Conservation (phyloP, 805 yeast genomes). For the Starmerella sp. region DNA sequence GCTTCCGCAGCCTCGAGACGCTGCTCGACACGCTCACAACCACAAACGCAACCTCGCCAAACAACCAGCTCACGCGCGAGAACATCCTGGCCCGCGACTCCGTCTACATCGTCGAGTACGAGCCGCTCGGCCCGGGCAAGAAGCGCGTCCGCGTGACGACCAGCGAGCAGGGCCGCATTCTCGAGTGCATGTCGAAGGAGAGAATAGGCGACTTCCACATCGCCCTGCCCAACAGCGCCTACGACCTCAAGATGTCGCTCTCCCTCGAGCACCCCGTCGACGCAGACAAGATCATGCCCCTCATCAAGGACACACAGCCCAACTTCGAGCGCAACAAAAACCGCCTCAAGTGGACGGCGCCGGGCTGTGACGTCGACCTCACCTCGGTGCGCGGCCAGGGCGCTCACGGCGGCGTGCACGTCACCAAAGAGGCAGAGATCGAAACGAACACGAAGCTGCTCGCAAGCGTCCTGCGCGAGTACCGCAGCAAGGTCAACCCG, state of each 20-base stretch:
- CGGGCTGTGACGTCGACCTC: slow-evolving; percentile 34
- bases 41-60: slow-evolving; percentile 10
- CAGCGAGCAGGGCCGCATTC: slow-evolving; percentile 27
- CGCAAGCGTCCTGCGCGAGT: slow-evolving; percentile 32
- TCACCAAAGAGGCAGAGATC: slow-evolving; percentile 38
- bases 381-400: slow-evolving; percentile 25
- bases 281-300: slow-evolving; percentile 26
- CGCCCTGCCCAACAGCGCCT: slow-evolving; percentile 63
- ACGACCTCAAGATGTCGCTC: slow-evolving; percentile 66
- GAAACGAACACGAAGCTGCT: slow-evolving; percentile 40
- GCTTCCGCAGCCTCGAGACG: slow-evolving; percentile 22
- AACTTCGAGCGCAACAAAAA: slow-evolving; percentile 52
- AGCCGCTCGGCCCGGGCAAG: slow-evolving; percentile 6
- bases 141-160: slow-evolving; percentile 24
- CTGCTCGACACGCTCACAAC: slow-evolving; percentile 13
- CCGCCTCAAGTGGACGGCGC: slow-evolving; percentile 59
- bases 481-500: slow-evolving; percentile 25
- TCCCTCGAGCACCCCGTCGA: slow-evolving; percentile 66
- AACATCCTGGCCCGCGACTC: slow-evolving; percentile 17
- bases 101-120: slow-evolving; percentile 6
- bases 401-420: background rate
- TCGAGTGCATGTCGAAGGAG: slow-evolving; percentile 60
- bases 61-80: slow-evolving; percentile 8
- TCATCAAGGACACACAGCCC: slow-evolving; percentile 27
- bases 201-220: slow-evolving; percentile 62